Conservation (phyloP, 1,139 yeast species). For the Yamadazyma blattariae region DNA sequence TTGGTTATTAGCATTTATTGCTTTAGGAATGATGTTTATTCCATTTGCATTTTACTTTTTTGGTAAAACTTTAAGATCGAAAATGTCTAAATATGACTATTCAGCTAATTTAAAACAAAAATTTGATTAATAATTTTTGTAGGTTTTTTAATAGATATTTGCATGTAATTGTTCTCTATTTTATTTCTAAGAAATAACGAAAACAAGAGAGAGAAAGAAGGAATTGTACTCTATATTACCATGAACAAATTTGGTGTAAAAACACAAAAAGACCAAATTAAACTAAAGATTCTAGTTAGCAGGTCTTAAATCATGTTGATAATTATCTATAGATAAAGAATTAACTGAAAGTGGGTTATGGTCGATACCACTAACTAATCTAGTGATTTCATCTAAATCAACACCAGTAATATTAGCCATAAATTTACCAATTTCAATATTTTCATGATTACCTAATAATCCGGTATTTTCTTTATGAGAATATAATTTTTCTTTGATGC, state of each 20-base stretch:
- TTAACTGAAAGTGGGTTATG: constrained; percentile 30
- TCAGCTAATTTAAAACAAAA: constrained; percentile 18
- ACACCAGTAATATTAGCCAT: constrained; percentile 59
- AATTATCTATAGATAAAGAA: constrained; percentile 6
- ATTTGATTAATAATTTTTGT: constrained; percentile 3
- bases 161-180: background rate
- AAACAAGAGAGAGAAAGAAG: background rate
- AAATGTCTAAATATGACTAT: constrained; percentile 66
- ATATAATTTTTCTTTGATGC: constrained; percentile 33
- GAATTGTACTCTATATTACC: no score
- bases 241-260: no score
- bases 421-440: constrained; percentile 75
- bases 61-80: constrained; percentile 65
- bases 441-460: constrained; percentile 77
- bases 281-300: no score
- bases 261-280: no score
- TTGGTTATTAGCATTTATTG: constrained; percentile 77
- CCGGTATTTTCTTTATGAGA: constrained; percentile 31
- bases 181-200: background rate
- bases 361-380: constrained; percentile 40
- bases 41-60: constrained; percentile 75
- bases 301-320: constrained; percentile 8
- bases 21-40: constrained; percentile 78
- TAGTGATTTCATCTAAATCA: constrained; percentile 51
- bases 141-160: background rate